Conservation (phyloP, 2,329 filamentous ascomycete species). For the Fusarium sublunatum region DNA sequence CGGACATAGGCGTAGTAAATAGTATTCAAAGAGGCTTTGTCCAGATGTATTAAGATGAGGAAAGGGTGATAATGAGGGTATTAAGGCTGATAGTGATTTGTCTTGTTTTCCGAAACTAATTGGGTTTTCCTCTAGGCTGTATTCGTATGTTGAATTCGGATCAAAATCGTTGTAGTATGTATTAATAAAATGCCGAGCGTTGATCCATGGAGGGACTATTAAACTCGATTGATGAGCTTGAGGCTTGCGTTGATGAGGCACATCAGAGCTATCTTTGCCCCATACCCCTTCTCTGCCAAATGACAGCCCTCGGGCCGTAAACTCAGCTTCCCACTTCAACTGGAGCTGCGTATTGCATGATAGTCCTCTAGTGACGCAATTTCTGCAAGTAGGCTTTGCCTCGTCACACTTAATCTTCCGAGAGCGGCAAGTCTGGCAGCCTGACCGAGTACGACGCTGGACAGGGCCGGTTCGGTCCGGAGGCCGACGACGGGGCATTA, state of each 20-base stretch:
- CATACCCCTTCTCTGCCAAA: constrained; percentile 49
- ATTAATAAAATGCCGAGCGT: constrained; percentile 36
- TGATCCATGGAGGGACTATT: constrained; percentile 7
- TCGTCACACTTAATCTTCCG: constrained; percentile 44
- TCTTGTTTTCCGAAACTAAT: constrained; percentile 21
- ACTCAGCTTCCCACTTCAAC: constrained; percentile 49
- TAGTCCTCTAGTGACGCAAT: constrained; percentile 33
- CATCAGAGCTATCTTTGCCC: constrained; percentile 34
- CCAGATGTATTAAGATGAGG: constrained; percentile 22
- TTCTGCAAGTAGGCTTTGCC: constrained; percentile 33
- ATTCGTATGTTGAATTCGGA: constrained; percentile 23
- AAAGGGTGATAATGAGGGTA: constrained; percentile 23
- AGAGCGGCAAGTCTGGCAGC: constrained; percentile 41
- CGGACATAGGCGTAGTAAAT: constrained; percentile 36
- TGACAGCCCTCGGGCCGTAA: constrained; percentile 40
- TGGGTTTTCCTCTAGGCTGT: constrained; percentile 25
- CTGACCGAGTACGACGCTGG: constrained; percentile 35
- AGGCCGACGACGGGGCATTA: constrained; percentile 38
- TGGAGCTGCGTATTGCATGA: constrained; percentile 26
- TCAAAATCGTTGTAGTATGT: constrained; percentile 36
- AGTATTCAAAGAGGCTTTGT: constrained; percentile 38
- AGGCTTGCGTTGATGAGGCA: neutral
- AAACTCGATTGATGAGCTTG: neutral
- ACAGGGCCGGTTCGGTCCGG: constrained; percentile 25
- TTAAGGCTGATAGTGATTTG: neutral